A percentile compares a stretch with the other conserved stretches of the same genome.
Conservation (phyloP, 768 basidiomycete genomes). For the Krasilnikovozyma curviuscula region DNA sequence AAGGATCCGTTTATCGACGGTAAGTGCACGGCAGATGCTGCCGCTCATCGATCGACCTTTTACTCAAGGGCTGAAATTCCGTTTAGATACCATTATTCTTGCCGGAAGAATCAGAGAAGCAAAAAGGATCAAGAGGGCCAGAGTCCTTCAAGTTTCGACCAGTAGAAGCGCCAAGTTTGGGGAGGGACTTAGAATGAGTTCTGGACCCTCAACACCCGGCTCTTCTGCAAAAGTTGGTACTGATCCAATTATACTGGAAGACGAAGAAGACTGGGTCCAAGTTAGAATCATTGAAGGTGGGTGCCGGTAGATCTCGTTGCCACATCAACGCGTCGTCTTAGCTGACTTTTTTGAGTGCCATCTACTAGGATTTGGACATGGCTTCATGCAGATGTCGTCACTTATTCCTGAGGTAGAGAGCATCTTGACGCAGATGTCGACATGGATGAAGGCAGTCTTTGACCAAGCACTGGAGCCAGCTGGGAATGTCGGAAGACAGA, state of each 20-base stretch:
- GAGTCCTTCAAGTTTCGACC: constrained; percentile 43
- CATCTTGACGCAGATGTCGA: too few relatives aligned
- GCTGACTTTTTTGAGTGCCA: neutral
- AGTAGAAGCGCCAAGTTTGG: constrained; percentile 45
- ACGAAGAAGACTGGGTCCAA: constrained; percentile 85
- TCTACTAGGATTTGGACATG: constrained; percentile 45
- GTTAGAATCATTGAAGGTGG: constrained; percentile 85
- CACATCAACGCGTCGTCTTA: neutral
- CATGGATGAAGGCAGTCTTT: neutral
- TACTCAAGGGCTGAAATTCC: neutral
- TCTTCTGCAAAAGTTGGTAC: neutral
- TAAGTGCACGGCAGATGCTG: constrained; percentile 23
- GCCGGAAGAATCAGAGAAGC: constrained; percentile 88
- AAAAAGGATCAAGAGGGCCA: constrained; percentile 59
- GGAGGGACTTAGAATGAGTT: constrained; percentile 44
- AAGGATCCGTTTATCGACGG: constrained; percentile 93
- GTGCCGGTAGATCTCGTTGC: constrained; percentile 31
- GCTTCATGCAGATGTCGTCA: constrained; percentile 83
- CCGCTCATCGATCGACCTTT: neutral
- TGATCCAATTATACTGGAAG: constrained; percentile 35
- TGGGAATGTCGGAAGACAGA: constrained; percentile 38
- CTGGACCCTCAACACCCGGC: neutral
- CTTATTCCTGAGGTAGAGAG: constrained; percentile 37
- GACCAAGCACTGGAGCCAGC: neutral
- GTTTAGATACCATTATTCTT: neutral